Evolutionary conservation across 441 rosid species (phyloP), one percentile per base, ranked within the genome.

Genomic region (Theobroma grandiflorum): DNA sequence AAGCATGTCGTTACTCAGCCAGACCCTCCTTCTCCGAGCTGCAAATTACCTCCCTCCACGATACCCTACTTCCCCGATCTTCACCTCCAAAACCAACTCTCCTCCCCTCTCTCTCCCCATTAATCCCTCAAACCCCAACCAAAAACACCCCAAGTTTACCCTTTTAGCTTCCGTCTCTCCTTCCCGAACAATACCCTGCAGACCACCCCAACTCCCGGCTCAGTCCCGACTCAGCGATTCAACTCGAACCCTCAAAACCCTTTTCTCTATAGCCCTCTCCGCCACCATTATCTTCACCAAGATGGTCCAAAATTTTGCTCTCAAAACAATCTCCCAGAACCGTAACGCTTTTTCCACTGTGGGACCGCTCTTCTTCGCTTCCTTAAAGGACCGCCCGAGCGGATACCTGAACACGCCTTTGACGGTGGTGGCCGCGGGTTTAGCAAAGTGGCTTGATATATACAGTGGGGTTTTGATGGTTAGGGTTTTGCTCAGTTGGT

Each of bases 401-500:
- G 94, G 90, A 2, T 85, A 82, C 79, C 82, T 92, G 50, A 94
- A 91, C 82, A 92, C 94, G 9, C 98, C 98, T 3, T 42, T 94
- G 85, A 93, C 97, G 2, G 96, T 94, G 50, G 98, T 91, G 8
- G 97, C 94, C 0, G 93, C 98, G 2, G 97, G 98, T 2, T 43
- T 94, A 83, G 88, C 95, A 16, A 94, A 91, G 79, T 94, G 98
- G 98, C 90, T 94, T 0, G 96, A 95, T 63, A 90, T 94, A 14
- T 93, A 94, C 89, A 94, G 96, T 26, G 96, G 94, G 76, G 97
- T 93, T 62, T 78, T 96, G 82, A 85, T 93, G 97, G 93, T 96
- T 55, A 88, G 97, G 88, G 99, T 94, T 62, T 86, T 96, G 83
- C 94, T 94, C 7, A 92, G 98, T 82, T 95, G 97, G 99, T 95